Base-by-base conservation (phyloP, 768 basidiomycete genomes). In the Amanita pallidorosea region DNA sequence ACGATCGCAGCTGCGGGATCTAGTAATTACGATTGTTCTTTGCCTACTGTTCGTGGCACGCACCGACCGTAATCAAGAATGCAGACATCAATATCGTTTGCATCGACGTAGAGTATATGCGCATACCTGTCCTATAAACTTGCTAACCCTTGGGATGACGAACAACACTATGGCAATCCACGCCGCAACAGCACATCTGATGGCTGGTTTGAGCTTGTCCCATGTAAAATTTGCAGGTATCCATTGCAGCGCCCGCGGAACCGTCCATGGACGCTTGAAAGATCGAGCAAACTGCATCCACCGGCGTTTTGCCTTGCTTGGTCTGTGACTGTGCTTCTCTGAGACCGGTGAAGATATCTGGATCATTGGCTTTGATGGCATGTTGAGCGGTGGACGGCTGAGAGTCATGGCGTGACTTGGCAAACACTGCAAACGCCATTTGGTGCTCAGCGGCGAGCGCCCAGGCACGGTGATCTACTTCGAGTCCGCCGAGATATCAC, bases 51-150 rank as follows among this genome's bases (percentile, higher is more conserved):
- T 22, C 34, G 12, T 12, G 41, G 9, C 23, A 55, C 58, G 17
- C 47, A 81, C 83, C 76, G 3, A 87, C 72, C 3, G 85, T 64
- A 42, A 86, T 75, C 7, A 87, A 56, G 57, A 85, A 86, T 44
- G 74, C 70, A 5, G 81, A 38, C 13, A n/a, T 34, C 31, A 38
- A 42, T n/a, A 48, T 20, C 46, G 47, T 9, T 49, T 42, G 13
- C 45, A 33, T 37, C 43, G 45, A 18, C 34, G 27, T 20, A 27
- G 40, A 34, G 13, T 2, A 27, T 47, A 9, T 23, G 43, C 25
- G 20, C 64, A 55, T 54, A 81, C 85, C 67, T 79, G 76, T 0
- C 86, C 85, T 63, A 87, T 63, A 18, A 72, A 55, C 2, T 56
- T 52, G 58, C 79, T 64, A 1, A 77, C 70, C 1, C 47, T 52